A percentile compares a stretch with the other conserved stretches of the same genome.
Evolutionary conservation across 192 early-diverging fungal genomes (phyloP).

Genomic region (Coemansia guatemalensis): DNA sequence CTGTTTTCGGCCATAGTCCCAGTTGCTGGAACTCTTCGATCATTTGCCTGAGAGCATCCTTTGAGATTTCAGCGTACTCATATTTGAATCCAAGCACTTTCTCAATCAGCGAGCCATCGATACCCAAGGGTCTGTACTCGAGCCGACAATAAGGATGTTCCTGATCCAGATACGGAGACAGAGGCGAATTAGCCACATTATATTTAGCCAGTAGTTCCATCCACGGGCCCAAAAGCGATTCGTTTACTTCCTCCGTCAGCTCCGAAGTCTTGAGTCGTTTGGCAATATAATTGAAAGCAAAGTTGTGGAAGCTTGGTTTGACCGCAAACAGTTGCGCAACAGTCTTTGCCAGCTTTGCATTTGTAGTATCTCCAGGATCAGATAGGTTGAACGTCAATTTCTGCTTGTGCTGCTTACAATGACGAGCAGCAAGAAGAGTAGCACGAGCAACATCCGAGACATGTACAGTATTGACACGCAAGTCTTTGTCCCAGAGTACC

Average conservation of each 20-base stretch:
- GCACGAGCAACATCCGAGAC: conserved; percentile 77
- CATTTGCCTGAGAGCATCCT: conserved; percentile 65
- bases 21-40: conserved; percentile 78
- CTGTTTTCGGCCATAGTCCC: conserved; percentile 74
- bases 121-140: conserved; percentile 61
- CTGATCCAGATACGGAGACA: conserved; percentile 92
- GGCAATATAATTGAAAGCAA: conserved; percentile 42
- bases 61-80: conserved; percentile 64
- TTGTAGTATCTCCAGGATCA: conserved; percentile 86
- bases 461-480: conserved; percentile 95
- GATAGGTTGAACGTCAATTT: conserved; percentile 70
- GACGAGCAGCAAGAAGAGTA: conserved; percentile 58
- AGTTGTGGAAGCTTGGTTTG: conserved; percentile 39
- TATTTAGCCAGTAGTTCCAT: conserved; percentile 73
- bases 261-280: conserved; percentile 72
- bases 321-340: conserved; percentile 27
- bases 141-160: conserved; percentile 82
- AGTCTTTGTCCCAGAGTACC: conserved; percentile 88
- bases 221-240: conserved; percentile 93
- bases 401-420: conserved; percentile 35
- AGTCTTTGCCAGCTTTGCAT: conserved; percentile 30
- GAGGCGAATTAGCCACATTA: conserved; percentile 73
- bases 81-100: conserved; percentile 65
- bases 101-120: conserved; percentile 86
- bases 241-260: conserved; percentile 91